Percentiles rank a stretch among this genome's conserved stretches.
These are phyloP conservation scores for Dothideomycetes sp. DNA, from an alignment of 2,329 filamentous ascomycete genomes.

Conservation along the genomic window DNA sequence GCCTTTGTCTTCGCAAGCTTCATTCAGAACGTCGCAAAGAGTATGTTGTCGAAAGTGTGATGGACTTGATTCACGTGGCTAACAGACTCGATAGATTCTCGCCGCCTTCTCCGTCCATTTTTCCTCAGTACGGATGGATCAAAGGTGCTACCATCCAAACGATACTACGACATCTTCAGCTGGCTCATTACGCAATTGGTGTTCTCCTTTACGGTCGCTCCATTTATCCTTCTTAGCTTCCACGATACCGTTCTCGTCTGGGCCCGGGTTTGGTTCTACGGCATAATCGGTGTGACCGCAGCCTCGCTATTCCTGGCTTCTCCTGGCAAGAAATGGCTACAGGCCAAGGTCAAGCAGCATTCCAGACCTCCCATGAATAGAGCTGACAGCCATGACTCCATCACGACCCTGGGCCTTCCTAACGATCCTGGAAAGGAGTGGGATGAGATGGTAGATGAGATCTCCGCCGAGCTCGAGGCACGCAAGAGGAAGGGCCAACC, in stretches of 20 bases:
- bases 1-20: conserved; percentile 83
- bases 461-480: conserved; percentile 60
- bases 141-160: conserved; percentile 59
- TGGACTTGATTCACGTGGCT: not conserved
- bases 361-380: conserved; percentile 17
- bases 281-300: conserved; percentile 52
- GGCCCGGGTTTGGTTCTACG: conserved; percentile 83
- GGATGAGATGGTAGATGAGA: conserved; percentile 65
- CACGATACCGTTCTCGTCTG: conserved; percentile 62
- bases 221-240: conserved; percentile 75
- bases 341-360: conserved; percentile 25
- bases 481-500: conserved; percentile 33
- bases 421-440: conserved; percentile 65
- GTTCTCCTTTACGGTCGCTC: conserved; percentile 71
- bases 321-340: conserved; percentile 51
- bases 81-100: conserved; percentile 54
- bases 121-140: conserved; percentile 72
- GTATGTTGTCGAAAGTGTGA: conserved; percentile 50
- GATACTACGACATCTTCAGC: conserved; percentile 73
- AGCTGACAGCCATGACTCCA: conserved; percentile 21
- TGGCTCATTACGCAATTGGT: conserved; percentile 68
- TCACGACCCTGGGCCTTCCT: conserved; percentile 55
- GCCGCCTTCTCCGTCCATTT: conserved; percentile 81
- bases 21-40: conserved; percentile 87
- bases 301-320: conserved; percentile 70